Percentiles rank a stretch among this genome's conserved stretches.
Conservation (phyloP, 23 red algal genomes). For the Agarophyton chilense region DNA sequence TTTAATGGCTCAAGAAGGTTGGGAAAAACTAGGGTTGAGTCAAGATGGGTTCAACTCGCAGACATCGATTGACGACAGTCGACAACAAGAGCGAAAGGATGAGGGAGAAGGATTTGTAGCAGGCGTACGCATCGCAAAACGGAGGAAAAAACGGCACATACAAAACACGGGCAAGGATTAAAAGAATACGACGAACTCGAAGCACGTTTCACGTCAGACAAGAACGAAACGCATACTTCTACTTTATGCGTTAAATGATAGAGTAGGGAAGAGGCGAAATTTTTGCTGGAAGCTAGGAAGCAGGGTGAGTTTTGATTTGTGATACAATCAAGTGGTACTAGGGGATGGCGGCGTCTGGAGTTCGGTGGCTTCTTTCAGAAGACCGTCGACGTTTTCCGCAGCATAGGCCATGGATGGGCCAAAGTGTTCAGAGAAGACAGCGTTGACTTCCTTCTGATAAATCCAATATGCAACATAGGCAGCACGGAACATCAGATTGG, state of each 20-base stretch:
- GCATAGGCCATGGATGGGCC: conserved; percentile 38
- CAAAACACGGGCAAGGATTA: not conserved
- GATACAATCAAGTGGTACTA: not conserved
- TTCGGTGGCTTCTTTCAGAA: not conserved
- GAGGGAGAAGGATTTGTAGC: conserved; percentile 64
- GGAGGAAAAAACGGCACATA: conserved; percentile 47
- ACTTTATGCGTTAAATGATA: not conserved
- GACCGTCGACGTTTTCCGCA: not conserved
- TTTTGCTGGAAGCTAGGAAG: not conserved
- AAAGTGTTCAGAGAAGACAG: conserved; percentile 42
- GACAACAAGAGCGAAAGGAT: not conserved
- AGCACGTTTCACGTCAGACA: not conserved
- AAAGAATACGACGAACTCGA: not conserved
- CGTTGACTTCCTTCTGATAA: conserved; percentile 32
- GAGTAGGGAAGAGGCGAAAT: not conserved
- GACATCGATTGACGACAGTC: not conserved
- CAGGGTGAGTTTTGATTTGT: not conserved
- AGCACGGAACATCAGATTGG: conserved; percentile 49
- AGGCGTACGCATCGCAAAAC: conserved; percentile 48
- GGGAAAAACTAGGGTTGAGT: conserved; percentile 71
- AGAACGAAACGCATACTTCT: not conserved
- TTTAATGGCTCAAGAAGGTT: conserved; percentile 75
- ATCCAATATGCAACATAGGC: conserved; percentile 63
- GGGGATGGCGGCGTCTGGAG: not conserved
- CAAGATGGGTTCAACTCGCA: conserved; percentile 41